Base-by-base conservation (phyloP, 164 flowering plant genomes). In the Amborella trichopoda region DNA sequence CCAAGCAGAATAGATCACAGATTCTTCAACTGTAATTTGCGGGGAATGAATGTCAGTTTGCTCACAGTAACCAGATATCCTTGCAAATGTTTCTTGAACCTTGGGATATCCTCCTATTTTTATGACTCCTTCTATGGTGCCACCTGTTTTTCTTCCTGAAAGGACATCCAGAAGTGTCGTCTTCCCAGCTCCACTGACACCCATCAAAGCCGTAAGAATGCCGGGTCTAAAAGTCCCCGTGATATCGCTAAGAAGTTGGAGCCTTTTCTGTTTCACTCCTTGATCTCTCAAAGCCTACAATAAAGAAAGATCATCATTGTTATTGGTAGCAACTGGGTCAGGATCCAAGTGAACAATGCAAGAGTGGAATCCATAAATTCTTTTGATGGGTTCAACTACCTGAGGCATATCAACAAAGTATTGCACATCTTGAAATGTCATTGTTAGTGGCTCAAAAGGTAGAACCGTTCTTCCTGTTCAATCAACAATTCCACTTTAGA, bases 131-230 rank as follows among this genome's bases (percentile, higher is more conserved):
- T 76, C 87, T 23, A 72, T 73, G 4, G 45, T 55, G 27, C 96
- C 96, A 67, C 70, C 65, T 25, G 86, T 80, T 66, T 86, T 83
- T 52, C 96, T 73, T 56, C 96, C 96, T 25, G 83, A 58, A 34
- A 83, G 81, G 45, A 81, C 94, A 62, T 87, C 96, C 53, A 87
- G 58, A 36, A 83, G 77, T 42, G 96, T 87, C 22, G 90, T 78
- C 63, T 83, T 81, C 34, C 91, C 95, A 48, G 88, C 90, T 52
- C 90, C 90, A 66, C 81, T 81, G n/a, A 74, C 81, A 50, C 91
- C 91, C 88, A 85, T 78, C 50, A 85, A 51, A 45, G 95, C 93
- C 40, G 93, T 78, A 33, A 86, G 79, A 56, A 81, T 63, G 23
- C 95, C 89, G 46, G 95, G 91, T 55, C 75, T 67, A 21, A 80